Evolutionary conservation across 768 basidiomycete genomes (phyloP).

Genomic region (Pisolithus microcarpus): DNA sequence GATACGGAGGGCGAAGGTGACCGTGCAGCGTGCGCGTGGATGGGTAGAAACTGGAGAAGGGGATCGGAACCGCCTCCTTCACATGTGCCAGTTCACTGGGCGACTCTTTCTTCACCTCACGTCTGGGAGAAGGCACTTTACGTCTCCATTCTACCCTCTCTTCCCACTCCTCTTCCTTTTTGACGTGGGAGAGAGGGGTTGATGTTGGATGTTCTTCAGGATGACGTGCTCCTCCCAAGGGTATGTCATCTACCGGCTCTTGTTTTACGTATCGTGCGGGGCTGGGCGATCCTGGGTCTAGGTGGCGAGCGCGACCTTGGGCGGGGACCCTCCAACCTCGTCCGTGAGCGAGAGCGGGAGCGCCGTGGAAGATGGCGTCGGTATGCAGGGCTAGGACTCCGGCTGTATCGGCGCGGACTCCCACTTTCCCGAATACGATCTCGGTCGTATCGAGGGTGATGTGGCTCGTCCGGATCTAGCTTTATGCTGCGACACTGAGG

Average conservation of each 20-base stretch:
- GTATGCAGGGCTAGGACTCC: neutral
- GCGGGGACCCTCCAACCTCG: too few relatives aligned
- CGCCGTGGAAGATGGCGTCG: neutral
- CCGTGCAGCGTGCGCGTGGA: neutral
- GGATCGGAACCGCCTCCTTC: conserved; percentile 15
- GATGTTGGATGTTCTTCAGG: neutral
- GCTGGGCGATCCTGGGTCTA: neutral
- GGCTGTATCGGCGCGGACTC: neutral
- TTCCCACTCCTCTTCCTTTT: neutral
- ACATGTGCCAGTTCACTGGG: conserved; percentile 6
- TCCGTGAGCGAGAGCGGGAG: neutral
- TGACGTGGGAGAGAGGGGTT: neutral
- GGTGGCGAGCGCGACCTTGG: too few relatives aligned
- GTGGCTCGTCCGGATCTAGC: neutral
- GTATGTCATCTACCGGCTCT: neutral
- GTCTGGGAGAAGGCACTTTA: neutral
- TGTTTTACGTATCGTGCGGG: neutral
- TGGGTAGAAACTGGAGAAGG: conserved; percentile 10
- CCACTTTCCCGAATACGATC: neutral
- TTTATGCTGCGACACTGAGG: neutral
- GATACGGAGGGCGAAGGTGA: neutral
- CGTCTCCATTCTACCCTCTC: neutral
- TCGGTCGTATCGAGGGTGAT: neutral
- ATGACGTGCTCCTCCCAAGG: neutral
- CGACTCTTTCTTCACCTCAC: conserved; percentile 5